phyloP scores from a whole-genome alignment of 129 eudicot species.

The Flaveria sonorensis region DNA sequence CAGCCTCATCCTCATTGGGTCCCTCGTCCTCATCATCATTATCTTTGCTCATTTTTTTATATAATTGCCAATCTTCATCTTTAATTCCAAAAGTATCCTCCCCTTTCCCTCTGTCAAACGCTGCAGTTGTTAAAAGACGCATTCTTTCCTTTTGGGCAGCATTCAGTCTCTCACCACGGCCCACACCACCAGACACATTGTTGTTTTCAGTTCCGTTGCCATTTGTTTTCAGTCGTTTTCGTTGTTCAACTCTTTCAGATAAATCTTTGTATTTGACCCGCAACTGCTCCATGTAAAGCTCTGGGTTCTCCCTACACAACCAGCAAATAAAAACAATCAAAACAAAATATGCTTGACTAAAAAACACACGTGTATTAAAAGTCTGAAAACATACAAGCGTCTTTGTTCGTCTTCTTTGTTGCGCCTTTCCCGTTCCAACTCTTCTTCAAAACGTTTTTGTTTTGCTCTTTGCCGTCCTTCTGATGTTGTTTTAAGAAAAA shows the following conservation, averaged over 20 bases:
- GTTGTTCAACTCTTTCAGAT: constrained; percentile 82
- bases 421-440: constrained; percentile 70
- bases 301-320: constrained; percentile 77
- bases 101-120: constrained; percentile 95
- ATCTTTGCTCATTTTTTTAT: constrained; percentile 94
- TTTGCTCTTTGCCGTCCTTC: constrained; percentile 98
- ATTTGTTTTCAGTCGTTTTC: constrained; percentile 77
- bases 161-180: constrained; percentile 95
- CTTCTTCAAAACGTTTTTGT: constrained; percentile 90
- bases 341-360: neutral
- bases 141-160: constrained; percentile 95
- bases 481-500: constrained; percentile 88
- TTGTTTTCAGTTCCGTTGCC: constrained; percentile 71
- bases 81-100: constrained; percentile 93
- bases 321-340: neutral
- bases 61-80: constrained; percentile 99
- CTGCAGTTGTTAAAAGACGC: constrained; percentile 96
- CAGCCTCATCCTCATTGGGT: constrained; percentile 83
- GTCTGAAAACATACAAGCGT: constrained; percentile 55
- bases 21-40: constrained; percentile 93
- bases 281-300: constrained; percentile 79
- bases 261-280: constrained; percentile 75
- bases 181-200: constrained; percentile 80
- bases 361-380: neutral
- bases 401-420: constrained; percentile 88